Percentiles rank a stretch among this genome's conserved stretches.
Conservation (phyloP, 2,329 filamentous ascomycete species). For the Cryphonectria naterciae region DNA sequence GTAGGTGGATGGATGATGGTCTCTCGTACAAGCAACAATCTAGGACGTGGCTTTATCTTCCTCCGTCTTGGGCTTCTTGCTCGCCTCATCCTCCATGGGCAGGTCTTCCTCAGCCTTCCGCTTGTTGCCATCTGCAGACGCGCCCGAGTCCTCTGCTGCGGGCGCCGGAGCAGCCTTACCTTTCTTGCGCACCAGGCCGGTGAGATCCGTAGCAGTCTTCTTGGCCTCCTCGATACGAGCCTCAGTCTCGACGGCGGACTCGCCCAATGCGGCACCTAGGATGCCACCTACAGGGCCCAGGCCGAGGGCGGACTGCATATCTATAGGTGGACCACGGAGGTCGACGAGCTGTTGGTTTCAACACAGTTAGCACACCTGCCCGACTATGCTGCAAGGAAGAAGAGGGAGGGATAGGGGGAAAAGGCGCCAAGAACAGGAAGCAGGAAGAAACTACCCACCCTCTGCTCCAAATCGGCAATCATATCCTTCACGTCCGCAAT, state of each 20-base stretch:
- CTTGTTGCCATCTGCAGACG: conserved; percentile 48
- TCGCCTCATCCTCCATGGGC: conserved; percentile 37
- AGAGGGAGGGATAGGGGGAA: background rate
- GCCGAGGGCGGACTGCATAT: conserved; percentile 60
- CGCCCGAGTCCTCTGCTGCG: background rate
- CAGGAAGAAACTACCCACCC: conserved; percentile 52
- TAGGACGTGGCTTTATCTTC: conserved; percentile 24
- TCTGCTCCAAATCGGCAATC: conserved; percentile 76
- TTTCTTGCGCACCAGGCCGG: conserved; percentile 74
- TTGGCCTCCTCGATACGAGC: conserved; percentile 73
- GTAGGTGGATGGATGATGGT: background rate
- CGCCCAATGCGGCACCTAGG: conserved; percentile 65
- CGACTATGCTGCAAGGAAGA: background rate
- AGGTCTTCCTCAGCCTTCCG: conserved; percentile 45
- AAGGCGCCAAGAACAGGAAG: background rate
- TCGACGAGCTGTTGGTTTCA: conserved; percentile 61
- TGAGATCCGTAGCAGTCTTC: conserved; percentile 74
- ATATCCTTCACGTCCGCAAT: conserved; percentile 79
- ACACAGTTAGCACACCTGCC: background rate
- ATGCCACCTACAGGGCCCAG: conserved; percentile 60
- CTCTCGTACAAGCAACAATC: too few relatives aligned
- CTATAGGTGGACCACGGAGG: conserved; percentile 65
- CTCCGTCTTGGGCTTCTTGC: conserved; percentile 44
- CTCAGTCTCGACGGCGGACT: conserved; percentile 62
- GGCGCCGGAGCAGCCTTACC: conserved; percentile 38